Conservation (phyloP, 2,329 filamentous ascomycete genomes). For the Pseudogymnoascus sp. region DNA sequence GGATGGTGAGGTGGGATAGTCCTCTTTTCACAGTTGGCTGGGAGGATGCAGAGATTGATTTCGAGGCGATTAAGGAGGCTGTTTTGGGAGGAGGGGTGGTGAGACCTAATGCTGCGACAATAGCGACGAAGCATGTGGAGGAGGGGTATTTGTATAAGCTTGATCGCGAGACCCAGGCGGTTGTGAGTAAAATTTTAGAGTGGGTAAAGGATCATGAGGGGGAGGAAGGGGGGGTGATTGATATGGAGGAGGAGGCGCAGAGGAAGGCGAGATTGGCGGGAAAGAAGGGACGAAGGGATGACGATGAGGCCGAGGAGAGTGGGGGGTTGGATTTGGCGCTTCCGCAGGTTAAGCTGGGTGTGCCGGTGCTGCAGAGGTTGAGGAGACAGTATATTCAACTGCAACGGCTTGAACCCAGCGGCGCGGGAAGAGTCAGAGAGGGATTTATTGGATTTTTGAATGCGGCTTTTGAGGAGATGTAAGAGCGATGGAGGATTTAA, state of each 20-base stretch:
- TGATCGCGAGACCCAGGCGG: slow-evolving; percentile 70
- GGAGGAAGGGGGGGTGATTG: slow-evolving; percentile 54
- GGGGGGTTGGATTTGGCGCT: slow-evolving; percentile 56
- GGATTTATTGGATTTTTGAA: slow-evolving; percentile 63
- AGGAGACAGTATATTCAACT: slow-evolving; percentile 70
- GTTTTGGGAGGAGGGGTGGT: slow-evolving; percentile 54
- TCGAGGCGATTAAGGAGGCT: slow-evolving; percentile 67
- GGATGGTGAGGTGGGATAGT: slow-evolving; percentile 78
- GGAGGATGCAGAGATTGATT: slow-evolving; percentile 64
- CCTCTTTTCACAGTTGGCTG: slow-evolving; percentile 74
- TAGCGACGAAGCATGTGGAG: slow-evolving; percentile 56
- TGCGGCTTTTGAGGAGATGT: slow-evolving; percentile 47
- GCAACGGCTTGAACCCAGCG: slow-evolving; percentile 61
- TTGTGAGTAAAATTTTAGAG: slow-evolving; percentile 63
- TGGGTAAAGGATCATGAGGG: slow-evolving; percentile 58
- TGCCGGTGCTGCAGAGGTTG: slow-evolving; percentile 72
- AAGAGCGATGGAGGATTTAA: background rate
- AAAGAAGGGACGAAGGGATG: slow-evolving; percentile 35
- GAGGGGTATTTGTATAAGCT: slow-evolving; percentile 74
- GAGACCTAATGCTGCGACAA: slow-evolving; percentile 68
- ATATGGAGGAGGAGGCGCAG: slow-evolving; percentile 26
- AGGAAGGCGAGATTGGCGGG: slow-evolving; percentile 55
- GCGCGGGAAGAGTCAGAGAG: slow-evolving; percentile 50
- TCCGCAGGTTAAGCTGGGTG: slow-evolving; percentile 57
- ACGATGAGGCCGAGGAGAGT: slow-evolving; percentile 25